Conservation (phyloP, 73 alveolate species). For the Paramecium sexaurelia region DNA sequence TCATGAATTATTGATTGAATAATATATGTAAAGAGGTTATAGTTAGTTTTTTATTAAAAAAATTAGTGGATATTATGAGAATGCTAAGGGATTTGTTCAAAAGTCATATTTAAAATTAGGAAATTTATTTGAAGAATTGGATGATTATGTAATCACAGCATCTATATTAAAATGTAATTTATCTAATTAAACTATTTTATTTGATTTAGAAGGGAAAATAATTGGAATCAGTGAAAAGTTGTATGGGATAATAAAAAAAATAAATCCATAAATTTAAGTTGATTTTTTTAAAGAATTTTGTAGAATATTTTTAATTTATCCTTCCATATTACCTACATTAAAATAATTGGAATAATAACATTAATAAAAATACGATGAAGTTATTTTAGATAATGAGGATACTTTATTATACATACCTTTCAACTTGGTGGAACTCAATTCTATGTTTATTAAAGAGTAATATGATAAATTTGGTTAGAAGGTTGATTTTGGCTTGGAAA, state of each 20-base stretch:
- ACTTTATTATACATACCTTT: not conserved
- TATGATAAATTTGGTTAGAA: conserved; percentile 6
- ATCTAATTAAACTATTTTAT: not conserved
- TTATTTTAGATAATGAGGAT: not conserved
- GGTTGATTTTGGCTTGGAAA: conserved; percentile 27
- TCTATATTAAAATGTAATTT: conserved; percentile 33
- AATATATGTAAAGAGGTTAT: conserved; percentile 30
- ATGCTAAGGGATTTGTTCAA: not conserved
- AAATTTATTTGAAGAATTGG: conserved; percentile 43
- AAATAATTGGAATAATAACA: not conserved
- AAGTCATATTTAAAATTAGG: conserved; percentile 27
- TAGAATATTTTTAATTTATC: not conserved
- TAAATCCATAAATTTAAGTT: not conserved
- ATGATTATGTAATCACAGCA: conserved; percentile 43
- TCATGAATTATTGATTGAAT: conserved; percentile 26
- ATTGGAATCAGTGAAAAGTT: conserved; percentile 39
- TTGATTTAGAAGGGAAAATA: conserved; percentile 7
- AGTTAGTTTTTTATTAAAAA: conserved; percentile 29
- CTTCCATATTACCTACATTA: not conserved
- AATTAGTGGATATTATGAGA: conserved; percentile 48
- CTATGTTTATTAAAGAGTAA: not conserved
- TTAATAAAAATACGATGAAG: not conserved
- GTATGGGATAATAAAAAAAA: not conserved
- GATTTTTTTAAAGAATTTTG: conserved; percentile 43
- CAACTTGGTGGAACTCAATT: not conserved